Conservation (phyloP, 2,329 filamentous ascomycete species). For the Fusarium mexicanum region DNA sequence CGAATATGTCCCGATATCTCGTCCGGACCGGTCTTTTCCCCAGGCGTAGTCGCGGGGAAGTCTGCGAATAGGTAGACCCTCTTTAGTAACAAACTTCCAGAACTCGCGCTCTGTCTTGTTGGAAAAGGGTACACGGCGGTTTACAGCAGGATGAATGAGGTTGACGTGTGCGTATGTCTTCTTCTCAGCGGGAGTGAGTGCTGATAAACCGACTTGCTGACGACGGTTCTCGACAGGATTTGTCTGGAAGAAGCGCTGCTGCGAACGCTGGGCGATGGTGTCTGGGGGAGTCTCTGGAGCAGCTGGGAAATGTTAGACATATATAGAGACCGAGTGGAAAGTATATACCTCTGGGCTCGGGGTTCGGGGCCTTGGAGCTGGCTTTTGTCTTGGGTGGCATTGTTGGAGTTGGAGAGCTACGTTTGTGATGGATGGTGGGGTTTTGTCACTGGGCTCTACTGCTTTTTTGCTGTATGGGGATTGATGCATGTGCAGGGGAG, state of each 20-base stretch:
- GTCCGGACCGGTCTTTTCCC: conserved; percentile 62
- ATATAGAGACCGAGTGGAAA: not conserved
- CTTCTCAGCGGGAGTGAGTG: conserved; percentile 59
- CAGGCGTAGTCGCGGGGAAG: conserved; percentile 55
- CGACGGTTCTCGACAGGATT: conserved; percentile 59
- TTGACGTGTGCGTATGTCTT: conserved; percentile 59
- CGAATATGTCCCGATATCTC: conserved; percentile 59
- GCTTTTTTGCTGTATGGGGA: conserved; percentile 33
- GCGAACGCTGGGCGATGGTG: conserved; percentile 60
- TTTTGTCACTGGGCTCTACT: conserved; percentile 30
- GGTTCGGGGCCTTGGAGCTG: conserved; percentile 45
- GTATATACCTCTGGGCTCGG: conserved; percentile 34
- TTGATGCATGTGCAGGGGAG: conserved; percentile 9
- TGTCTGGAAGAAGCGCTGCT: conserved; percentile 59
- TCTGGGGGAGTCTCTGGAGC: conserved; percentile 49
- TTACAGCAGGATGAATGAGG: conserved; percentile 55
- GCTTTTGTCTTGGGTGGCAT: conserved; percentile 53
- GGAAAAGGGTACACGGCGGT: conserved; percentile 48
- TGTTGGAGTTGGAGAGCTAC: conserved; percentile 37
- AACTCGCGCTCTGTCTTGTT: conserved; percentile 65
- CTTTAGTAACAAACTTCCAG: conserved; percentile 66
- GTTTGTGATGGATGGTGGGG: conserved; percentile 43
- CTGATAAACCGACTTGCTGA: conserved; percentile 56
- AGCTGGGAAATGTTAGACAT: conserved; percentile 17
- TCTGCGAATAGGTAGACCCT: conserved; percentile 59